Conservation (phyloP, 257 asterid genomes). For the Penstemon barbatus region DNA sequence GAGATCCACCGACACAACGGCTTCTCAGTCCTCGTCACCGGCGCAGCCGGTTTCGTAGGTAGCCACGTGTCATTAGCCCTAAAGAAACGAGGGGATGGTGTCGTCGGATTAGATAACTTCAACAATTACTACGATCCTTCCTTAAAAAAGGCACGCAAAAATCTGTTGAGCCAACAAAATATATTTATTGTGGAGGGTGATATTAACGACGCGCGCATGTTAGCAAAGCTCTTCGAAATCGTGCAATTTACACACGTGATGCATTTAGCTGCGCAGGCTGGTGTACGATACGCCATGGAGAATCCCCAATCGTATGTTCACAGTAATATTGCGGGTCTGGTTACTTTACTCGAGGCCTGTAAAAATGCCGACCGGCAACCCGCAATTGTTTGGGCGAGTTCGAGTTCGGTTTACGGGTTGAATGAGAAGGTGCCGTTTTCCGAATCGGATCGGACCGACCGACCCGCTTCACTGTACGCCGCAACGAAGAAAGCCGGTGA, state of each 20-base stretch:
- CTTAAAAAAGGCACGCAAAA: slow-evolving; percentile 46
- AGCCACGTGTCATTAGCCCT: slow-evolving; percentile 64
- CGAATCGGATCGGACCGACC: slow-evolving; percentile 73
- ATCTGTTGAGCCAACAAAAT: slow-evolving; percentile 30
- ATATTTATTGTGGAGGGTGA: slow-evolving; percentile 61
- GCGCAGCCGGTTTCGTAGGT: slow-evolving; percentile 88
- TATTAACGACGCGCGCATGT: slow-evolving; percentile 54
- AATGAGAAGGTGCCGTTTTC: slow-evolving; percentile 68
- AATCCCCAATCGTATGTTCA: slow-evolving; percentile 71
- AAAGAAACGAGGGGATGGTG: slow-evolving; percentile 86
- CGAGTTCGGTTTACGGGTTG: slow-evolving; percentile 82
- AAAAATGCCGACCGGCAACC: slow-evolving; percentile 62
- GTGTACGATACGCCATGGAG: slow-evolving; percentile 77
- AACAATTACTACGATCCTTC: slow-evolving; percentile 62
- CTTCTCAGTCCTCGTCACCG: slow-evolving; percentile 69
- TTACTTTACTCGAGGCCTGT: slow-evolving; percentile 65
- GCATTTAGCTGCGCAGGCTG: slow-evolving; percentile 92
- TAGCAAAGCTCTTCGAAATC: slow-evolving; percentile 54
- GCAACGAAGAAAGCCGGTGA: slow-evolving; percentile 84
- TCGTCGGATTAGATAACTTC: slow-evolving; percentile 75
- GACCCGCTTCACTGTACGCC: slow-evolving; percentile 77
- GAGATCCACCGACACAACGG: slow-evolving; percentile 63
- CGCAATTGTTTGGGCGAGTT: slow-evolving; percentile 77
- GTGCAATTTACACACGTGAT: slow-evolving; percentile 63
- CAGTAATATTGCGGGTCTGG: slow-evolving; percentile 76